A percentile compares a stretch with the other conserved stretches of the same genome.
Evolutionary conservation across 2,329 filamentous ascomycete species (phyloP).

Genomic region (Colletotrichum coccodes): DNA sequence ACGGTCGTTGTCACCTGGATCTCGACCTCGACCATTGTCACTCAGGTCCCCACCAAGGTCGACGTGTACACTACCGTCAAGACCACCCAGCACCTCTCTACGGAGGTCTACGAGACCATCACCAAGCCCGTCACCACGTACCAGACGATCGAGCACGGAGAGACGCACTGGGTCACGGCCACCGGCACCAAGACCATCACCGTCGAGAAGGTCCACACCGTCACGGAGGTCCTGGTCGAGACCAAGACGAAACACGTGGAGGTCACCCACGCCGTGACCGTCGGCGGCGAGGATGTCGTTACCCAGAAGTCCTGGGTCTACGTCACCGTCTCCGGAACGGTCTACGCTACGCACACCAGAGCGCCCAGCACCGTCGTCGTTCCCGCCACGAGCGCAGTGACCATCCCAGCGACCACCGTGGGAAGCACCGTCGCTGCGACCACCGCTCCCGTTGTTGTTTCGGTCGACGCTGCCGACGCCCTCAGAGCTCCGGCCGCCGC

Average conservation of each 20-base stretch:
- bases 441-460: conserved; percentile 37
- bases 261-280: conserved; percentile 50
- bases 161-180: conserved; percentile 48
- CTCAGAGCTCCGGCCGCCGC: conserved; percentile 47
- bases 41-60: conserved; percentile 42
- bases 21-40: conserved; percentile 48
- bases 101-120: conserved; percentile 47
- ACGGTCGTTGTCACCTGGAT: conserved; percentile 52
- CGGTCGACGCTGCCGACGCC: conserved; percentile 42
- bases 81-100: conserved; percentile 46
- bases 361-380: conserved; percentile 42
- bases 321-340: conserved; percentile 40
- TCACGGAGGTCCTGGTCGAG: conserved; percentile 52
- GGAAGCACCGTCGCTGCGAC: conserved; percentile 36
- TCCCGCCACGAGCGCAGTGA: conserved; percentile 41
- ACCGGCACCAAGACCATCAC: conserved; percentile 54
- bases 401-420: conserved; percentile 38
- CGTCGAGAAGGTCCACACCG: conserved; percentile 44
- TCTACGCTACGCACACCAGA: conserved; percentile 36
- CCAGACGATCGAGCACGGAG: conserved; percentile 53
- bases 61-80: conserved; percentile 45
- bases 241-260: conserved; percentile 51
- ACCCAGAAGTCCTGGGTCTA: conserved; percentile 45
- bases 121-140: conserved; percentile 52
- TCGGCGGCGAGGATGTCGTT: conserved; percentile 43